Evolutionary conservation across 2,329 filamentous ascomycete species (phyloP).

Genomic region (Microcyclospora tardicrescens): DNA sequence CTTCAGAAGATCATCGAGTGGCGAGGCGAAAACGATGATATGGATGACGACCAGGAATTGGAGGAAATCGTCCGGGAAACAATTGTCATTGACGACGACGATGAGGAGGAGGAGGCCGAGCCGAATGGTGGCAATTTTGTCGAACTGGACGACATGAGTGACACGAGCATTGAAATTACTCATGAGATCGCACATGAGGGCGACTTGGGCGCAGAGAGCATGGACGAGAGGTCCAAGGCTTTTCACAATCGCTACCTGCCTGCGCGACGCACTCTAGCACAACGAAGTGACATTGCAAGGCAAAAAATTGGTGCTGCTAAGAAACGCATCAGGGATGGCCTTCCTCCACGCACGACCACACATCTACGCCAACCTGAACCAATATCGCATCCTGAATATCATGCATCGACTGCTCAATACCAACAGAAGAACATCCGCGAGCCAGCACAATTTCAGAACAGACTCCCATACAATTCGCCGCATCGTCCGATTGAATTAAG

Average conservation of each 20-base stretch:
- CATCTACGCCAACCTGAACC: neutral
- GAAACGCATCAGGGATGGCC: conserved; percentile 1
- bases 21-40: conserved; percentile 46
- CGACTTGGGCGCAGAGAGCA: conserved; percentile 18
- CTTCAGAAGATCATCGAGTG: conserved; percentile 47
- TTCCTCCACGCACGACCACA: neutral
- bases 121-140: conserved; percentile 12
- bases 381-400: neutral
- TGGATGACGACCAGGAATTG: conserved; percentile 34
- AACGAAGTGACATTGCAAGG: conserved; percentile 7
- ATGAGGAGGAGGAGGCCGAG: conserved; percentile 35
- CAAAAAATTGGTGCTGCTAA: conserved; percentile 8
- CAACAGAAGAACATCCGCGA: neutral
- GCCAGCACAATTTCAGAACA: neutral
- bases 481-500: neutral
- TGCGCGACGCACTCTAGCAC: conserved; percentile 4
- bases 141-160: conserved; percentile 13
- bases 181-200: conserved; percentile 13
- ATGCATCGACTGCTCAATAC: neutral
- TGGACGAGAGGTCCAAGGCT: conserved; percentile 11
- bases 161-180: conserved; percentile 18
- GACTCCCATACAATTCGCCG: neutral
- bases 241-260: conserved; percentile 10
- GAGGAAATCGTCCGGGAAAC: conserved; percentile 52
- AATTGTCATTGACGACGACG: conserved; percentile 50